These are phyloP conservation scores for Heimioporus sp. DNA, from an alignment of 768 basidiomycete genomes.

Conservation along the genomic window DNA sequence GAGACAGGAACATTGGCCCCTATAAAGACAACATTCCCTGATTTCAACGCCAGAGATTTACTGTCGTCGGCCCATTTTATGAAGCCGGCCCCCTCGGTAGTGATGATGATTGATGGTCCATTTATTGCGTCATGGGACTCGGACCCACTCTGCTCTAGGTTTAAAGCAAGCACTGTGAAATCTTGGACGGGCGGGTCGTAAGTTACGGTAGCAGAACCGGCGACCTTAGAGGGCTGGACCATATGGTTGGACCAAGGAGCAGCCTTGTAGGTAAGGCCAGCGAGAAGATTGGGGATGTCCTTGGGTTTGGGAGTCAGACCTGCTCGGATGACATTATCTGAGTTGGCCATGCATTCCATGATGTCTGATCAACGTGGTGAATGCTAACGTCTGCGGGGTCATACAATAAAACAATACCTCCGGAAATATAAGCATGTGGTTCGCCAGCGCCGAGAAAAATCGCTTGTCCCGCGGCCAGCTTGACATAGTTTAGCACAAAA, in stretches of 20 bases:
- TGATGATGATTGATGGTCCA: slow-evolving; percentile 85
- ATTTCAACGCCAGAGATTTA: slow-evolving; percentile 40
- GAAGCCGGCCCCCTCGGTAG: slow-evolving; percentile 64
- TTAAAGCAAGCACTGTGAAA: slow-evolving; percentile 79
- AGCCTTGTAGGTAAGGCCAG: slow-evolving; percentile 82
- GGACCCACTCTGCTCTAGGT: slow-evolving; percentile 40
- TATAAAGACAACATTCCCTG: slow-evolving; percentile 81
- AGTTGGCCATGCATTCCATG: slow-evolving; percentile 99
- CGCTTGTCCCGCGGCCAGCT: slow-evolving; percentile 78
- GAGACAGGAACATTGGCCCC: slow-evolving; percentile 64
- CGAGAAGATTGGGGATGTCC: slow-evolving; percentile 87
- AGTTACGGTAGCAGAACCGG: slow-evolving; percentile 41
- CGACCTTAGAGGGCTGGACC: slow-evolving; percentile 58
- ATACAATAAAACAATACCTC: slow-evolving; percentile 53
- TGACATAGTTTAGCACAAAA: slow-evolving; percentile 85
- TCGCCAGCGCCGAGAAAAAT: slow-evolving; percentile 96
- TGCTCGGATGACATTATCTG: slow-evolving; percentile 98
- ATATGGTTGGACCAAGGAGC: slow-evolving; percentile 67
- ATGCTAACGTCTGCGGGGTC: neutral
- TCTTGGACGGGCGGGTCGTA: slow-evolving; percentile 95
- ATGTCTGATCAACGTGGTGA: slow-evolving; percentile 58
- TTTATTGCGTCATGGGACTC: slow-evolving; percentile 62
- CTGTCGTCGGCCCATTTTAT: slow-evolving; percentile 46
- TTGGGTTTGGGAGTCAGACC: slow-evolving; percentile 96
- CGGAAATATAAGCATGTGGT: slow-evolving; percentile 94